Conservation (phyloP, 345 rosid genomes). For the Gossypium herbaceum region DNA sequence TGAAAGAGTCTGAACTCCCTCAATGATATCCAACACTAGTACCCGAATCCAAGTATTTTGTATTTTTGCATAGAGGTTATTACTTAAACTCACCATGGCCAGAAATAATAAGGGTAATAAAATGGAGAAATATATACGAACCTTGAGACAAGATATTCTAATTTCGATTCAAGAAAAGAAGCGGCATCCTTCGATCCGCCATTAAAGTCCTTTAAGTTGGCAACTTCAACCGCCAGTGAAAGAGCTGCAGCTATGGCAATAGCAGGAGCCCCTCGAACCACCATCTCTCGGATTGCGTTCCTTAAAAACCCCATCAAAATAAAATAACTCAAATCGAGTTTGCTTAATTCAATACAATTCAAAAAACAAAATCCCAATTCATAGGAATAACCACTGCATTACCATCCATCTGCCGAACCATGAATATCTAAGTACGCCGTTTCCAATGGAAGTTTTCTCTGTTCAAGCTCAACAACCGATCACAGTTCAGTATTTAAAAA, state of each 20-base stretch:
- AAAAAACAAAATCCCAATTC: background rate
- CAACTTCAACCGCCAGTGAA: constrained; percentile 86
- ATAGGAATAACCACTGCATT: background rate
- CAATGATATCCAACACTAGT: background rate
- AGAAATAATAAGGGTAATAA: background rate
- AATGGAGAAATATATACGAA: constrained; percentile 9
- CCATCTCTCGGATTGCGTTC: constrained; percentile 90
- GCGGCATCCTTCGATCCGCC: constrained; percentile 61
- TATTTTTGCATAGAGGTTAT: background rate
- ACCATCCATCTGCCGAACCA: constrained; percentile 82
- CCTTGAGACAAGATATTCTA: constrained; percentile 86
- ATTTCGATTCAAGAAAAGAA: constrained; percentile 41
- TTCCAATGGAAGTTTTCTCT: constrained; percentile 91
- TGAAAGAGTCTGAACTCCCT: no score
- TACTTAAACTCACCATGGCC: background rate
- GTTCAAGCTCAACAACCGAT: constrained; percentile 14
- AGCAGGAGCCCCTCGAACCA: constrained; percentile 98
- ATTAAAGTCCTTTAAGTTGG: constrained; percentile 41
- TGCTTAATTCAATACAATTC: background rate
- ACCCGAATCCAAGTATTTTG: background rate
- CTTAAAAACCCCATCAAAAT: constrained; percentile 27
- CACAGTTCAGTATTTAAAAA: background rate
- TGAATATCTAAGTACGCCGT: constrained; percentile 56
- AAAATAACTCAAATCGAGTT: background rate
- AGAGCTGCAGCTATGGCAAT: constrained; percentile 93